phyloP scores from a whole-genome alignment of 225 moss, liverwort and hornwort species.

The Anthoceros angustus region DNA sequence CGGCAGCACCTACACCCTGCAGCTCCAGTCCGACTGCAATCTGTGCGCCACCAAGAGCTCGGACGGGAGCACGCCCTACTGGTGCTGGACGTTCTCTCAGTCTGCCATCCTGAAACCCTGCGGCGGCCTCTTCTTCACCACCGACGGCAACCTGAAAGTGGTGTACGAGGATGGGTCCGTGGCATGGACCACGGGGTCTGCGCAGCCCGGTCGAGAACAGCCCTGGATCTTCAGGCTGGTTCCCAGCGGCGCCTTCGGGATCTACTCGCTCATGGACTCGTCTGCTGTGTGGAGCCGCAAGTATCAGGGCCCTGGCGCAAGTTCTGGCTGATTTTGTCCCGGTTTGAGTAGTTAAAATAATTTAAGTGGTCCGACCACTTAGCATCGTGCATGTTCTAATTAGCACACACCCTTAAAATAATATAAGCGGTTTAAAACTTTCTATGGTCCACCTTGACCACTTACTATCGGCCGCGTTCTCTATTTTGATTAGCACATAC shows the following conservation, averaged over 20 bases:
- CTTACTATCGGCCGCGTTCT: too few relatives aligned
- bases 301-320: too few relatives aligned
- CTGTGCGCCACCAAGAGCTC: background rate
- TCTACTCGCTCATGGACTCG: background rate
- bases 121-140: background rate
- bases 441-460: too few relatives aligned
- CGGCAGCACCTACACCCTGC: background rate
- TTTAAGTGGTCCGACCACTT: too few relatives aligned
- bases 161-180: background rate
- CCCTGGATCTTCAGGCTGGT: background rate
- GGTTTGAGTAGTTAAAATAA: too few relatives aligned
- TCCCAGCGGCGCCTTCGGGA: background rate
- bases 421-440: too few relatives aligned
- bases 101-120: constrained; percentile 1
- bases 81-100: background rate
- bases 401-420: too few relatives aligned
- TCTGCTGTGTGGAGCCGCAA: background rate
- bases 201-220: background rate
- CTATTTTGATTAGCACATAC: too few relatives aligned
- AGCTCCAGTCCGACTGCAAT: background rate
- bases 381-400: too few relatives aligned
- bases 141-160: background rate
- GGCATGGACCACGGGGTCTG: background rate
- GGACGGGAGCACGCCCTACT: background rate
- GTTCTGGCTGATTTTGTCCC: too few relatives aligned